Conservation (phyloP, 1,139 yeast genomes). For the Suhomyces guaymorum region DNA sequence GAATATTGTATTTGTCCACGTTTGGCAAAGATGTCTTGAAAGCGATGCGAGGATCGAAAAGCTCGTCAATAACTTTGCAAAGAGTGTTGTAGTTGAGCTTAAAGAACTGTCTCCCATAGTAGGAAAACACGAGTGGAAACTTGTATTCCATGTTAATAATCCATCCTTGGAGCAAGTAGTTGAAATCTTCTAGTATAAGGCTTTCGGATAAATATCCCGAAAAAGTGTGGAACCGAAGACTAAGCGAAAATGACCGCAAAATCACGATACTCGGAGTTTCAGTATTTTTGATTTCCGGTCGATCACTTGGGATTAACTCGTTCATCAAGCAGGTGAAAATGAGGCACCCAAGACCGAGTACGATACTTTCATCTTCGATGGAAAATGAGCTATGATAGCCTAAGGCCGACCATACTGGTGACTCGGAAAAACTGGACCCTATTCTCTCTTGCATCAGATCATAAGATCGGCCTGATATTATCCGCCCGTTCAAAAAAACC, state of each 20-base stretch:
- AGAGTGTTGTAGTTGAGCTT: slow-evolving; percentile 26
- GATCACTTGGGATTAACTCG: slow-evolving; percentile 18
- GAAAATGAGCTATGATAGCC: slow-evolving; percentile 18
- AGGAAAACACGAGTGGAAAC: slow-evolving; percentile 42
- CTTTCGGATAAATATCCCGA: background rate
- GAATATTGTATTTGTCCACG: slow-evolving; percentile 4
- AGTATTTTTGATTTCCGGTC: slow-evolving; percentile 1
- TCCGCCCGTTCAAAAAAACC: slow-evolving; percentile 18
- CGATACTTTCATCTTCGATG: slow-evolving; percentile 14
- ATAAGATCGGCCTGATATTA: slow-evolving; percentile 13
- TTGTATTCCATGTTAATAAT: slow-evolving; percentile 30
- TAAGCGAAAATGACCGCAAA: background rate
- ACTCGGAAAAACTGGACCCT: slow-evolving; percentile 11
- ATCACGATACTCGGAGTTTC: background rate
- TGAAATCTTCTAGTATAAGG: slow-evolving; percentile 22
- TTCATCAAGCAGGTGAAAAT: slow-evolving; percentile 20
- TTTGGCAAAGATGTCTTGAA: background rate
- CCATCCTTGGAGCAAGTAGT: slow-evolving; percentile 33
- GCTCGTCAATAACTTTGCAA: slow-evolving; percentile 13
- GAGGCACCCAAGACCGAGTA: slow-evolving; percentile 23
- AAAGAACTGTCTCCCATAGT: slow-evolving; percentile 33
- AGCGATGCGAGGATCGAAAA: slow-evolving; percentile 11
- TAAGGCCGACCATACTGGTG: slow-evolving; percentile 21
- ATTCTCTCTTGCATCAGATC: slow-evolving; percentile 17
- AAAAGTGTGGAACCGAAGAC: slow-evolving; percentile 2